Conservation (phyloP, 2,329 filamentous ascomycete species). For the Aspergillus pseudoviridinutans region DNA sequence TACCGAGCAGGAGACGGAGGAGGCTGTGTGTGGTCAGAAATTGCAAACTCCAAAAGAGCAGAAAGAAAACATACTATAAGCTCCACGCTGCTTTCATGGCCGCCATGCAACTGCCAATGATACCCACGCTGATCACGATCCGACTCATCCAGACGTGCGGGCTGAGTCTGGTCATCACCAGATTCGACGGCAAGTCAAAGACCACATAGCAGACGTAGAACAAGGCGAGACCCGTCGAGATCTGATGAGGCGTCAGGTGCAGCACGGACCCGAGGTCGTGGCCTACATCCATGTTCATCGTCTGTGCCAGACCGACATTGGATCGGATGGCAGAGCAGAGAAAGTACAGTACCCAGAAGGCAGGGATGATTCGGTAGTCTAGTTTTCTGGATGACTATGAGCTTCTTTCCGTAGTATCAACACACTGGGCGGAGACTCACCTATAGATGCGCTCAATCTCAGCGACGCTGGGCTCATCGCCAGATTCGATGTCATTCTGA, state of each 20-base stretch:
- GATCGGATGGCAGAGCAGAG: constrained; percentile 87
- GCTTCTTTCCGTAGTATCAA: background rate
- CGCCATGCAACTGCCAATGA: constrained; percentile 79
- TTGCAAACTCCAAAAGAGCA: background rate
- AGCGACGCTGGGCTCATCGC: constrained; percentile 26
- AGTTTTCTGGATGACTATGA: constrained; percentile 44
- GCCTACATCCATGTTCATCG: constrained; percentile 70
- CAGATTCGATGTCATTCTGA: constrained; percentile 19
- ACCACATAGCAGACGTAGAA: constrained; percentile 93
- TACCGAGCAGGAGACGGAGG: constrained; percentile 77
- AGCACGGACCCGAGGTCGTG: constrained; percentile 75
- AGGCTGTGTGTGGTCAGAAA: constrained; percentile 38
- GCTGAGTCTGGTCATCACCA: constrained; percentile 80
- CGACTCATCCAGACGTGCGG: constrained; percentile 89
- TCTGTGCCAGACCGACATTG: constrained; percentile 90
- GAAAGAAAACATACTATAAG: constrained; percentile 57
- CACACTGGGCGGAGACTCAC: constrained; percentile 14
- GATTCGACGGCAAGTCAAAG: constrained; percentile 83
- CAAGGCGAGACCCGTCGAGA: constrained; percentile 77
- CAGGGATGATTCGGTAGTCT: constrained; percentile 59
- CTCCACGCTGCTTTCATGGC: constrained; percentile 81
- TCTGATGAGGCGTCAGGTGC: constrained; percentile 66
- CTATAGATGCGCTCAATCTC: constrained; percentile 38
- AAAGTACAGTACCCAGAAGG: constrained; percentile 89
- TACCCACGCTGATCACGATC: constrained; percentile 80